These are phyloP conservation scores for Hypoxylon cercidicola DNA, from an alignment of 495 filamentous ascomycete species.

Conservation along the genomic window DNA sequence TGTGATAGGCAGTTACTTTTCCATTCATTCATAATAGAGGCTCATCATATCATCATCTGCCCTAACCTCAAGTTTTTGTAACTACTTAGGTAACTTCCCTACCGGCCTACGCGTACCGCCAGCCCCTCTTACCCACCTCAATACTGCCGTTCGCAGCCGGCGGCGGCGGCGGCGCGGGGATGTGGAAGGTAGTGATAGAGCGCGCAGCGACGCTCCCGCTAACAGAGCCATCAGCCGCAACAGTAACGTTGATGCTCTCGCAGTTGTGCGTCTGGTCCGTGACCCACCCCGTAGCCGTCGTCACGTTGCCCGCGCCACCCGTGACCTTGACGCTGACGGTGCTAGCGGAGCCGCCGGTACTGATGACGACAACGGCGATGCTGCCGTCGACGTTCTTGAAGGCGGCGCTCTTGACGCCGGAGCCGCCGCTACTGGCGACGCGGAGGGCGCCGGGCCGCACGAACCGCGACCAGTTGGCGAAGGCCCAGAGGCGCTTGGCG, in stretches of 20 bases:
- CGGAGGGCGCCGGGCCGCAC: constrained; percentile 61
- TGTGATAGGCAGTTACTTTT: no score
- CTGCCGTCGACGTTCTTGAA: constrained; percentile 63
- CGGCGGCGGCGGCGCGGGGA: constrained; percentile 34
- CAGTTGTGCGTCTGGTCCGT: constrained; percentile 51
- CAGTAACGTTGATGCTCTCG: constrained; percentile 42
- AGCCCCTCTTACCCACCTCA: constrained; percentile 2
- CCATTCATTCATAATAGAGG: constrained; percentile 9
- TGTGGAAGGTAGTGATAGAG: constrained; percentile 51
- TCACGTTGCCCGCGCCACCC: constrained; percentile 26
- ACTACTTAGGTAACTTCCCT: not conserved
- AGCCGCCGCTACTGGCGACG: constrained; percentile 47
- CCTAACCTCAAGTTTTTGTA: not conserved
- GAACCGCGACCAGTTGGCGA: constrained; percentile 61
- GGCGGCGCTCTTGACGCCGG: constrained; percentile 56
- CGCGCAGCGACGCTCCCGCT: constrained; percentile 50
- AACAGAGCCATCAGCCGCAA: constrained; percentile 46
- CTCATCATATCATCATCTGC: no score
- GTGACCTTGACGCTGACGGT: constrained; percentile 45
- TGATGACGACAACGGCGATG: constrained; percentile 59
- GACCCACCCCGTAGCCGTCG: constrained; percentile 49
- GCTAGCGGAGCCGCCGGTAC: constrained; percentile 49
- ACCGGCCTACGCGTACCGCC: constrained; percentile 17
- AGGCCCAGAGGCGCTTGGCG: constrained; percentile 63
- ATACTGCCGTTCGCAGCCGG: constrained; percentile 8